A percentile compares a stretch with the other conserved stretches of the same genome.
phyloP scores from a whole-genome alignment of 371 early-diverging fungal species.

The Mortierella sp. region DNA sequence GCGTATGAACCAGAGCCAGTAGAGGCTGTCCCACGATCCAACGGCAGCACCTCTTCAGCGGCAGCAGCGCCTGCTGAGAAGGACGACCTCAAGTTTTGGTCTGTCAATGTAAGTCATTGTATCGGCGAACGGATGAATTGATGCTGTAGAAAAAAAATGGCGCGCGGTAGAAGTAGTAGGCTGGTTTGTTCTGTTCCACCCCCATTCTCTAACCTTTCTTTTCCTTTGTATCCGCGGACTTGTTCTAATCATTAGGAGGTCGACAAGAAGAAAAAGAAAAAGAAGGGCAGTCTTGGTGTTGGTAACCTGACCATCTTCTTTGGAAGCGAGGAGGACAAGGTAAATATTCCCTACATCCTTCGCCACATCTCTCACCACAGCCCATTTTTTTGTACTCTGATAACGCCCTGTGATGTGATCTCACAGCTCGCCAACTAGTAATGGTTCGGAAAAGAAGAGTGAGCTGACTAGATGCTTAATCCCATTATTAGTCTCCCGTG shows the following conservation, averaged over 20 bases:
- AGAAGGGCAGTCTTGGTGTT: slow-evolving; percentile 77
- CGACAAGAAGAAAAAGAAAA: slow-evolving; percentile 85
- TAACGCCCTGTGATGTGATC: neutral
- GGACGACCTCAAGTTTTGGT: slow-evolving; percentile 55
- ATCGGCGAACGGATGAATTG: neutral
- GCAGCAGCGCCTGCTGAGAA: slow-evolving; percentile 39
- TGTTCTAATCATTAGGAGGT: slow-evolving; percentile 62
- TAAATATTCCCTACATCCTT: slow-evolving; percentile 21
- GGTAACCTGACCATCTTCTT: slow-evolving; percentile 77
- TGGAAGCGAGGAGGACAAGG: slow-evolving; percentile 80
- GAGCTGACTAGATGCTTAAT: neutral
- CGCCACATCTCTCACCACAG: neutral
- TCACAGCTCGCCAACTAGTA: neutral
- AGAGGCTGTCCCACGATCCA: slow-evolving; percentile 30
- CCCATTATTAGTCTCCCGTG: slow-evolving; percentile 64
- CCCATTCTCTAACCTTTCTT: neutral
- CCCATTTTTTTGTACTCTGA: neutral
- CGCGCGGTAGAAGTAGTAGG: neutral
- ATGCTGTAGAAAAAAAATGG: neutral
- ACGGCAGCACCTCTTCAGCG: slow-evolving; percentile 28
- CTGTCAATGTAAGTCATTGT: slow-evolving; percentile 47
- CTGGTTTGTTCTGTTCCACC: neutral
- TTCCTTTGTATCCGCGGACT: slow-evolving; percentile 19
- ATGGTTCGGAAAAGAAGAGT: neutral
- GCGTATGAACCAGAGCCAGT: slow-evolving; percentile 20